These are phyloP conservation scores for Alisma plantagoaquatica DNA, from an alignment of 106 monocot genomes.

Conservation along the genomic window DNA sequence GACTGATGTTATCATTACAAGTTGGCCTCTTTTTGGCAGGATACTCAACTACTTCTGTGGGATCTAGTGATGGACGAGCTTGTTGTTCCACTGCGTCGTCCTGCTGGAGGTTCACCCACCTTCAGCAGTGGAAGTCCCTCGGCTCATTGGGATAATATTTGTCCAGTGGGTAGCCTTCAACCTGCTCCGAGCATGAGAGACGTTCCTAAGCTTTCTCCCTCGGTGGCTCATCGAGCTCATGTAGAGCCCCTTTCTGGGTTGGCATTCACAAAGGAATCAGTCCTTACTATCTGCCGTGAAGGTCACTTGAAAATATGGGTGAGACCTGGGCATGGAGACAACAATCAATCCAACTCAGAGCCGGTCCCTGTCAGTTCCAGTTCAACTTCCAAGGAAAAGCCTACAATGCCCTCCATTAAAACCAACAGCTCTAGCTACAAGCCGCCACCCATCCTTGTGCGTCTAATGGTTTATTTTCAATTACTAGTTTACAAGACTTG, in stretches of 20 bases:
- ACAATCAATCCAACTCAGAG: constrained; percentile 31
- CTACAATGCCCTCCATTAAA: constrained; percentile 12
- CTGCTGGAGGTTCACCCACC: constrained; percentile 77
- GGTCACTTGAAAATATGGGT: constrained; percentile 82
- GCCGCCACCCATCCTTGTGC: constrained; percentile 30
- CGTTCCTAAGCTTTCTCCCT: constrained; percentile 86
- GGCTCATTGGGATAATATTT: constrained; percentile 63
- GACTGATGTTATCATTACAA: background rate
- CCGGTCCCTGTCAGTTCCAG: constrained; percentile 10
- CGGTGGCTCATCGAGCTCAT: constrained; percentile 78
- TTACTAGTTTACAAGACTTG: no score
- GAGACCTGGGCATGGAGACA: constrained; percentile 38
- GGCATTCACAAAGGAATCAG: constrained; percentile 61
- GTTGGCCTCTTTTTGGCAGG: constrained; percentile 23
- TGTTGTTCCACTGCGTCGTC: constrained; percentile 57
- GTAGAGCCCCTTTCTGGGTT: constrained; percentile 74
- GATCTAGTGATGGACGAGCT: constrained; percentile 87
- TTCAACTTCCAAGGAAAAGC: constrained; percentile 45
- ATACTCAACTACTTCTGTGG: constrained; percentile 87
- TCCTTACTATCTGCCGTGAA: constrained; percentile 70
- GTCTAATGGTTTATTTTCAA: constrained; percentile 4
- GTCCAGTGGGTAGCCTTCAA: constrained; percentile 56
- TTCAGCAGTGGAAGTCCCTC: constrained; percentile 61
- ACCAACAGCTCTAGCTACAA: constrained; percentile 34
- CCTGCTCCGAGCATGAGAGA: constrained; percentile 84